phyloP scores from a whole-genome alignment of 2,329 filamentous ascomycete species.

The Ilyonectria sp. region DNA sequence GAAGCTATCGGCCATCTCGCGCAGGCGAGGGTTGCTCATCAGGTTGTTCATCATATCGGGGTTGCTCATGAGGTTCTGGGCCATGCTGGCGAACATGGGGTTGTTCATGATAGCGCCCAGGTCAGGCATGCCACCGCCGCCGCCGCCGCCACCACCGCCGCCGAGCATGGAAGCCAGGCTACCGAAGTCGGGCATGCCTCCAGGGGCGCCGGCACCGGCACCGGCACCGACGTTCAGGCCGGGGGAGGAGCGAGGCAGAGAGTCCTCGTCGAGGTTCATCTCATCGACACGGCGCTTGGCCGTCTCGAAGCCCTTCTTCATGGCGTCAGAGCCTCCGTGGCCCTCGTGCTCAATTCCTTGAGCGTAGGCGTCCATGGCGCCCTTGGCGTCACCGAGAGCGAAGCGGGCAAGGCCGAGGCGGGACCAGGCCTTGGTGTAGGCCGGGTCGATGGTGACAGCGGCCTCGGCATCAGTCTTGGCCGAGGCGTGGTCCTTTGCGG shows the following conservation, averaged over 20 bases:
- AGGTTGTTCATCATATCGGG: constrained; percentile 92
- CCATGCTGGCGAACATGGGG: constrained; percentile 98
- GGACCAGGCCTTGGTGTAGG: constrained; percentile 98
- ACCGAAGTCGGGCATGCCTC: constrained; percentile 80
- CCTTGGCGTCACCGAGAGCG: constrained; percentile 90
- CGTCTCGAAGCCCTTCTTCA: constrained; percentile 97
- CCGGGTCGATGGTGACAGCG: constrained; percentile 88
- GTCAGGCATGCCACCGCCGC: constrained; percentile 87
- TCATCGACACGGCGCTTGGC: constrained; percentile 90
- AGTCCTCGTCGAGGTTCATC: constrained; percentile 68
- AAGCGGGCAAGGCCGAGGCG: constrained; percentile 92
- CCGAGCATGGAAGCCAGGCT: constrained; percentile 82
- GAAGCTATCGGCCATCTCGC: constrained; percentile 89
- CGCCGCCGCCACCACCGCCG: constrained; percentile 70
- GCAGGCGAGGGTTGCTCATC: constrained; percentile 92
- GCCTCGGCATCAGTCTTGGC: constrained; percentile 92
- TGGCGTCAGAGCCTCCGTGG: constrained; percentile 93
- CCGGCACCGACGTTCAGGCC: constrained; percentile 68
- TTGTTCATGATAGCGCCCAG: constrained; percentile 92
- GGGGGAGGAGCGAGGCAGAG: constrained; percentile 62
- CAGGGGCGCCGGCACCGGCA: constrained; percentile 63
- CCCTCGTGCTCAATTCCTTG: constrained; percentile 95
- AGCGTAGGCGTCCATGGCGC: constrained; percentile 94
- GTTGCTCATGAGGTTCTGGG: constrained; percentile 97
- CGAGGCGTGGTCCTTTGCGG: constrained; percentile 85